Percentiles rank a stretch among this genome's conserved stretches.
These are phyloP conservation scores for Sideroxylon spinosum DNA, from an alignment of 179 eudicot species.

Conservation along the genomic window DNA sequence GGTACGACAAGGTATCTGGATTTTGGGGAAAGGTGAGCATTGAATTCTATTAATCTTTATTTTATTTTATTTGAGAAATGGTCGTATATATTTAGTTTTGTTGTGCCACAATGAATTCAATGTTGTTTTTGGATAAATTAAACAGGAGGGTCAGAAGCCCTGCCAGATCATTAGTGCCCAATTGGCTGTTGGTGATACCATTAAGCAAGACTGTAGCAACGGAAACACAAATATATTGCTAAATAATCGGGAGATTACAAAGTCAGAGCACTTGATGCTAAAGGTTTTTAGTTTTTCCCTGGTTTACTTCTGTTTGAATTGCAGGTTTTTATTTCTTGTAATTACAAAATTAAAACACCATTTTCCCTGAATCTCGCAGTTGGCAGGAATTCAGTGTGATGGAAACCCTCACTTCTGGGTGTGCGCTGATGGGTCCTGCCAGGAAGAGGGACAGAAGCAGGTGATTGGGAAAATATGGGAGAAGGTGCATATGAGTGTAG, in stretches of 20 bases:
- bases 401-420: conserved; percentile 84
- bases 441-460: conserved; percentile 78
- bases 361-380: conserved; percentile 35
- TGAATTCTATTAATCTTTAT: background rate
- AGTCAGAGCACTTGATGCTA: conserved; percentile 66
- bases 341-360: background rate
- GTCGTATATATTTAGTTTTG: background rate
- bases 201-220: conserved; percentile 64
- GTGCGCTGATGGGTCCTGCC: conserved; percentile 73
- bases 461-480: conserved; percentile 71
- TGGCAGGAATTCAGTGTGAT: conserved; percentile 72
- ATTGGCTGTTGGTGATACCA: conserved; percentile 52
- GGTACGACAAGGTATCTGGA: conserved; percentile 89
- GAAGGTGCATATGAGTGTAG: conserved; percentile 38
- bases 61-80: background rate
- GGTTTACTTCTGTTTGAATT: background rate
- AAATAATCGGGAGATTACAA: conserved; percentile 75
- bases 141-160: conserved; percentile 87
- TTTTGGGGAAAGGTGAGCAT: conserved; percentile 83
- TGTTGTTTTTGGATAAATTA: conserved; percentile 9
- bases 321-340: background rate
- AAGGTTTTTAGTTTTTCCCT: conserved; percentile 39
- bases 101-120: background rate
- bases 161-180: conserved; percentile 72
- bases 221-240: conserved; percentile 68